A percentile compares a stretch with the other conserved stretches of the same genome.
phyloP scores from a whole-genome alignment of 2,329 filamentous ascomycete genomes.

The Neonectria ditissima region DNA sequence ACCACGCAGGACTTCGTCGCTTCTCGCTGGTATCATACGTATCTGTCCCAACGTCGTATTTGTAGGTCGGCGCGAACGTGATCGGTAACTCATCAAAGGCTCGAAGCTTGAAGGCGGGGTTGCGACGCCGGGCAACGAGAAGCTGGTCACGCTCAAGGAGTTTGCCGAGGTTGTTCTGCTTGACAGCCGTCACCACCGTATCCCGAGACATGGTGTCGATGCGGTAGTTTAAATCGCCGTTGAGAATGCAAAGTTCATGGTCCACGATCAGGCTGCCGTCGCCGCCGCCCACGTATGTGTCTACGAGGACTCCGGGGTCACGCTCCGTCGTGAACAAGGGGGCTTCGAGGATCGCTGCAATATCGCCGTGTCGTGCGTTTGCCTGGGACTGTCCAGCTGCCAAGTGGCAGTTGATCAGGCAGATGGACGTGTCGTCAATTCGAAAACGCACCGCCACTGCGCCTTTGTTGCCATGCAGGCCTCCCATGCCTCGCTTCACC shows the following conservation, averaged over 20 bases:
- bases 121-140: slow-evolving; percentile 87
- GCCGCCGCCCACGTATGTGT: slow-evolving; percentile 90
- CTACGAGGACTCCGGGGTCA: slow-evolving; percentile 74
- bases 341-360: slow-evolving; percentile 88
- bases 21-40: slow-evolving; percentile 96
- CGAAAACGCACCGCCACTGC: slow-evolving; percentile 92
- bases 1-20: slow-evolving; percentile 94
- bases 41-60: slow-evolving; percentile 96
- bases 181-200: slow-evolving; percentile 87
- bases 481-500: slow-evolving; percentile 96
- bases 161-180: slow-evolving; percentile 83
- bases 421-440: slow-evolving; percentile 92
- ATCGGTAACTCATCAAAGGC: slow-evolving; percentile 93
- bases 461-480: slow-evolving; percentile 95
- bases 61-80: slow-evolving; percentile 95
- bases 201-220: slow-evolving; percentile 98
- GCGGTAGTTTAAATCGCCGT: slow-evolving; percentile 97
- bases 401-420: slow-evolving; percentile 97
- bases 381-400: slow-evolving; percentile 94
- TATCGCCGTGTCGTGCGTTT: slow-evolving; percentile 90
- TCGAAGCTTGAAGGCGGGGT: slow-evolving; percentile 88
- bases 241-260: slow-evolving; percentile 96
- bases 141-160: slow-evolving; percentile 94
- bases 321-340: slow-evolving; percentile 78
- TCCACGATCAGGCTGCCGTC: slow-evolving; percentile 96